Conservation (phyloP, 2,329 filamentous ascomycete species). For the Apiospora kogelbergensis region DNA sequence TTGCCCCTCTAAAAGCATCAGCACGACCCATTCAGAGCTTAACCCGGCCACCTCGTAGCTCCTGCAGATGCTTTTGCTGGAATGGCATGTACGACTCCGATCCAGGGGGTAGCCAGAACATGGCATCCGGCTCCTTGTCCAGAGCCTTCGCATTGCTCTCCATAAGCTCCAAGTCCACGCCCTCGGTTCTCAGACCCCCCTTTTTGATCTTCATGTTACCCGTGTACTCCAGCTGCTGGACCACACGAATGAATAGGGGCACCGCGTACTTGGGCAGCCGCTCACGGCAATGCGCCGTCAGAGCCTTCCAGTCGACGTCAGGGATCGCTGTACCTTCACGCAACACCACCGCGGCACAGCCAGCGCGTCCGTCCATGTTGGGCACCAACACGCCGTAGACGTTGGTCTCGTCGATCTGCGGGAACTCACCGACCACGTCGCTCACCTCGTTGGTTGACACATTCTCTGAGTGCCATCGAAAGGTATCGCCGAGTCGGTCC, state of each 20-base stretch:
- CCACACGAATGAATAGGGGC: slow-evolving; percentile 42
- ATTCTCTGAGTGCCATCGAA: slow-evolving; percentile 60
- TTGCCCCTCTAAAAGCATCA: background rate
- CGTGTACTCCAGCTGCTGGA: slow-evolving; percentile 40
- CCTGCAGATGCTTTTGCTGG: slow-evolving; percentile 34
- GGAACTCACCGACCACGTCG: slow-evolving; percentile 38
- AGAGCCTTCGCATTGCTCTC: slow-evolving; percentile 27
- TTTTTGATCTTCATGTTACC: slow-evolving; percentile 47
- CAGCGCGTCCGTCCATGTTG: slow-evolving; percentile 43
- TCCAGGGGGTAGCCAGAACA: slow-evolving; percentile 41
- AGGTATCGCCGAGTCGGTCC: slow-evolving; percentile 70
- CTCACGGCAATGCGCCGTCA: slow-evolving; percentile 35
- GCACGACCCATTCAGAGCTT: slow-evolving; percentile 9
- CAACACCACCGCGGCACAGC: slow-evolving; percentile 40
- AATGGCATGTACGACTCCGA: slow-evolving; percentile 37
- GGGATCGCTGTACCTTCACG: slow-evolving; percentile 27
- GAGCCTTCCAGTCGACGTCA: slow-evolving; percentile 29
- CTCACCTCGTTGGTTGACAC: slow-evolving; percentile 45
- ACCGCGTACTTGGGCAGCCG: slow-evolving; percentile 45
- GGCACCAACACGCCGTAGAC: slow-evolving; percentile 44
- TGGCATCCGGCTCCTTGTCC: slow-evolving; percentile 26
- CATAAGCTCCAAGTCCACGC: slow-evolving; percentile 40
- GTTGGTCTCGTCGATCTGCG: slow-evolving; percentile 40
- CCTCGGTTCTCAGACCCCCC: slow-evolving; percentile 39
- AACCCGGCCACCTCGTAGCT: slow-evolving; percentile 22